Evolutionary conservation across 805 yeast genomes (phyloP), one percentile per base, ranked within the genome.

Genomic region (Saccharomycopsis capsularis): DNA sequence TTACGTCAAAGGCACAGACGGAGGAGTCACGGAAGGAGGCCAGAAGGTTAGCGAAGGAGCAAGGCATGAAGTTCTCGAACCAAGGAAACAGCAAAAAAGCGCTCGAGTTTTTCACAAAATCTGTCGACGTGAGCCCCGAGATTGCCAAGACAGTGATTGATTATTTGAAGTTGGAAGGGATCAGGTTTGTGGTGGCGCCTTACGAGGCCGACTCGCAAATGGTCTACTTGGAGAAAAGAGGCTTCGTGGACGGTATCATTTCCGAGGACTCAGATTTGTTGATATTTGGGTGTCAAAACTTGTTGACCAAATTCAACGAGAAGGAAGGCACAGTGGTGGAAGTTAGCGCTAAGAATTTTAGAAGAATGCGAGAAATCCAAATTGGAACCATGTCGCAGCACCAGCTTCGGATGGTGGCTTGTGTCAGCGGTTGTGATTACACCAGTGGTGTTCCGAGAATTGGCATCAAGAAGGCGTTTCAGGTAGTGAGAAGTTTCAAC

Each of bases 151-250:
- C 87, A 11, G 71, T 91, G 11, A 88, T 90, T 60, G 84, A 82
- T 37, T 82, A 76, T 58, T 71, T 95, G 54, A 80, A 79, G 56
- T 55, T 62, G 13, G 69, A 74, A 41, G 64, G 66, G 1, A 78
- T 93, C 43, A 75, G 72, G 51, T 91, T 77, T 58, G 76, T 93
- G 5, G 99, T 93, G 6, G 98, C 99, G 0, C 99, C 99, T 0
- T 93, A 88, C 62, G 99, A 93, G 66, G 99, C 99, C 0, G 99
- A 93, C 63, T 84, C 99, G 1, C 99, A 93, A 63, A 78, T 93
- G 84, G 98, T 90, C 7, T 88, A 81, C 59, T 71, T 93, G 39
- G 98, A 91, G 61, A 76, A 78, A 51, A 55, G 66, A 0, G 91
- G 91, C 0, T 46, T 79, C 1, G 91, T 88, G 4, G 83, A 88